Conservation (phyloP, 2,329 filamentous ascomycete genomes). For the Fusarium oxysporum region DNA sequence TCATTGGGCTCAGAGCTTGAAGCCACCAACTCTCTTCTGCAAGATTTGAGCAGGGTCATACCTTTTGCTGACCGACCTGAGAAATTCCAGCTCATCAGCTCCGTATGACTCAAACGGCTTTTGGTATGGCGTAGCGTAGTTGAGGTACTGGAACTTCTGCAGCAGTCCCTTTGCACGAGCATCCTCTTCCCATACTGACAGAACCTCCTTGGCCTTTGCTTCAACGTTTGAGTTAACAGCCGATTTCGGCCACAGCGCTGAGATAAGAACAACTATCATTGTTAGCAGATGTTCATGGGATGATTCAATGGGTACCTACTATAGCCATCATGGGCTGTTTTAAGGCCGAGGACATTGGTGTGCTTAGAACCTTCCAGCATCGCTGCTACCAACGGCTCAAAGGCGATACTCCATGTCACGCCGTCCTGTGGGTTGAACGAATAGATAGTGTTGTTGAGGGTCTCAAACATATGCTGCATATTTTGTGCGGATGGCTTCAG, state of each 20-base stretch:
- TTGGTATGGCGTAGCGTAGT: background rate
- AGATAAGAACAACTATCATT: background rate
- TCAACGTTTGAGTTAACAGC: background rate
- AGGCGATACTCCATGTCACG: background rate
- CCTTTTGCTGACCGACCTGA: background rate
- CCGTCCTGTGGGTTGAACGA: background rate
- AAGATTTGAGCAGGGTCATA: constrained; percentile 13
- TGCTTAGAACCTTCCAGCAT: background rate
- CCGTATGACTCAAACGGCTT: background rate
- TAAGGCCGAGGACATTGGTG: background rate
- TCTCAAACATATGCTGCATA: background rate
- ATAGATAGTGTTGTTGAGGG: background rate
- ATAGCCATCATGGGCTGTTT: background rate
- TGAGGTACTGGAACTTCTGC: constrained; percentile 11
- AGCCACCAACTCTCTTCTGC: constrained; percentile 2
- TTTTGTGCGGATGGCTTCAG: background rate
- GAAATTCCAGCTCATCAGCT: background rate
- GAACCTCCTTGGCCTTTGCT: rapidly evolving
- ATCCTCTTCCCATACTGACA: background rate
- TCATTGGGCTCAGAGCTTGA: background rate
- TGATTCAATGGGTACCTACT: rapidly evolving
- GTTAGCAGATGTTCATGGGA: rapidly evolving
- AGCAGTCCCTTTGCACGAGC: background rate
- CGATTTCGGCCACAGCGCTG: background rate
- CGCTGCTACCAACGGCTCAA: background rate